Evolutionary conservation across 2,329 filamentous ascomycete species (phyloP).

Genomic region (Talaromyces sp.): DNA sequence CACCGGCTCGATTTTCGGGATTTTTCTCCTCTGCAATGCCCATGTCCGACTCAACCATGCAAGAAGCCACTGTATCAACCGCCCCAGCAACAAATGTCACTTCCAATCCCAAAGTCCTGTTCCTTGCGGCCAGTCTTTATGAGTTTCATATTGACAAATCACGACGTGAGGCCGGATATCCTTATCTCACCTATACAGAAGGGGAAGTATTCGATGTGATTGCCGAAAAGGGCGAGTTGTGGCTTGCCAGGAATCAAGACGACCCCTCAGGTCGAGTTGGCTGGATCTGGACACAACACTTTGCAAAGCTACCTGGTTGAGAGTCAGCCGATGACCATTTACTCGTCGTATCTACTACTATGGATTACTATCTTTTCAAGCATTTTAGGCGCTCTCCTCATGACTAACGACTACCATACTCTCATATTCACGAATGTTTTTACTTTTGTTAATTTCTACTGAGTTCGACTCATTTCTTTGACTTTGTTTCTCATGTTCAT

Average conservation of each 20-base stretch:
- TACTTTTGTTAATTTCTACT: not conserved
- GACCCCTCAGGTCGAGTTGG: slow-evolving; percentile 73
- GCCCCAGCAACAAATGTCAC: slow-evolving; percentile 36
- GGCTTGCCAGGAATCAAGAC: slow-evolving; percentile 96
- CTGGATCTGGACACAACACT: slow-evolving; percentile 99
- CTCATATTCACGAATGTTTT: not conserved
- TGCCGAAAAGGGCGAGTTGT: slow-evolving; percentile 92
- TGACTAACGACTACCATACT: slow-evolving; percentile 5
- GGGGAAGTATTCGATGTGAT: slow-evolving; percentile 94
- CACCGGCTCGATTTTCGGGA: slow-evolving; percentile 60
- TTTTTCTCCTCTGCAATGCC: slow-evolving; percentile 86
- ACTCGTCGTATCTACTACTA: slow-evolving; percentile 10
- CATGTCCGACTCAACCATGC: slow-evolving; percentile 58
- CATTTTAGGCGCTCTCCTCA: slow-evolving; percentile 11
- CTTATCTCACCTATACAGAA: slow-evolving; percentile 90
- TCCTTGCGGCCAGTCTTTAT: slow-evolving; percentile 87
- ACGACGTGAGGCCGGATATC: slow-evolving; percentile 88
- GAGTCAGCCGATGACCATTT: not conserved
- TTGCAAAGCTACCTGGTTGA: slow-evolving; percentile 56
- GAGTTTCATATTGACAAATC: slow-evolving; percentile 95
- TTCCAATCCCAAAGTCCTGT: slow-evolving; percentile 63
- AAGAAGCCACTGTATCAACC: slow-evolving; percentile 31
- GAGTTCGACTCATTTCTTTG: slow-evolving; percentile 2
- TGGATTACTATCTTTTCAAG: slow-evolving; percentile 6
- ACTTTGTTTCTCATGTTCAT: not conserved